Evolutionary conservation across 164 flowering plant genomes (phyloP).

Genomic region (Santalum album): DNA sequence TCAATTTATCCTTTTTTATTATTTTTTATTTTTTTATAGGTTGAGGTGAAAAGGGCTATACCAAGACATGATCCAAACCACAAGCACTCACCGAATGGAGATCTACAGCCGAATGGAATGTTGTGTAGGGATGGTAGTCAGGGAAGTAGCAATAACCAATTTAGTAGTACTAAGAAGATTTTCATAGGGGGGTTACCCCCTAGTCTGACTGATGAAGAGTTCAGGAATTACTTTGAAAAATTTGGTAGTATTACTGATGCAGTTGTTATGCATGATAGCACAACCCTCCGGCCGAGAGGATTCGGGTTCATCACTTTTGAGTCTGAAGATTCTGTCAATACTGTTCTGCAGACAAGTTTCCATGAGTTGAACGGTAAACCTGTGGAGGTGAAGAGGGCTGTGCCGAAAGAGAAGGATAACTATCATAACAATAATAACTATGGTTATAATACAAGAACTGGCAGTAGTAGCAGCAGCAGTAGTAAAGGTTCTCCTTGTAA

Average conservation of each 20-base stretch:
- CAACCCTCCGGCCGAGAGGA: slow-evolving; percentile 60
- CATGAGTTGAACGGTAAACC: slow-evolving; percentile 48
- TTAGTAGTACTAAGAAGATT: slow-evolving; percentile 61
- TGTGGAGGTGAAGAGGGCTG: slow-evolving; percentile 77
- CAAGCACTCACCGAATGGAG: too few relatives aligned
- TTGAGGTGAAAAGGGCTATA: slow-evolving; percentile 67
- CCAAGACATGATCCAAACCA: slow-evolving; percentile 52
- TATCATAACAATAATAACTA: slow-evolving; percentile 4
- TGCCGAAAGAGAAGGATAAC: slow-evolving; percentile 55
- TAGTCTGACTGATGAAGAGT: slow-evolving; percentile 48
- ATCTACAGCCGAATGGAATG: slow-evolving; percentile 20
- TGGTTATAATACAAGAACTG: slow-evolving; percentile 15
- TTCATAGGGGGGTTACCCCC: slow-evolving; percentile 78
- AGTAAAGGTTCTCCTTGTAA: slow-evolving; percentile 7
- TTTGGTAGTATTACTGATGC: slow-evolving; percentile 62
- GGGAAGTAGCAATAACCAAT: slow-evolving; percentile 15
- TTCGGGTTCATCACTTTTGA: slow-evolving; percentile 75
- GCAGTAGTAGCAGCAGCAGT: slow-evolving; percentile 22
- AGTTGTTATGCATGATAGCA: slow-evolving; percentile 60
- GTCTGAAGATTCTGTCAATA: slow-evolving; percentile 62
- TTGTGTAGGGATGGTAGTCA: slow-evolving; percentile 13
- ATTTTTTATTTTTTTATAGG: slow-evolving; percentile 49
- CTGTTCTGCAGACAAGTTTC: slow-evolving; percentile 41
- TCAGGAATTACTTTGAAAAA: slow-evolving; percentile 49
- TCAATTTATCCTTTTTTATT: neutral